These are phyloP conservation scores for Calendula officinalis DNA, from an alignment of 129 eudicot species.

Conservation along the genomic window DNA sequence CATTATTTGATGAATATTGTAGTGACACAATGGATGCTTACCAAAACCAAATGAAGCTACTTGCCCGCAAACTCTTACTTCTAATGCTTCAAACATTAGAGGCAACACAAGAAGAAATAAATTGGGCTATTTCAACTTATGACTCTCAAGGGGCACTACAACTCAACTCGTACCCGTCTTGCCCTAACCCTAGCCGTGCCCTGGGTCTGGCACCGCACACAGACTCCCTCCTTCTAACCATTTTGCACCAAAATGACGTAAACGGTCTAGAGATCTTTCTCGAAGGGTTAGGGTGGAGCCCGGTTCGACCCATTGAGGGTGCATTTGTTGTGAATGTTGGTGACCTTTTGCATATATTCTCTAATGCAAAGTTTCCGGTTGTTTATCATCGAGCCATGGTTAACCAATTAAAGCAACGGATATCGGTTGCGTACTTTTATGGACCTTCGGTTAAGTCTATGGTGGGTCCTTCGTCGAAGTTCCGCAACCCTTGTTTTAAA, in stretches of 20 bases:
- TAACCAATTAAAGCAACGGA: slow-evolving; percentile 36
- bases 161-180: slow-evolving; percentile 63
- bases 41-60: slow-evolving; percentile 40
- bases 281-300: slow-evolving; percentile 55
- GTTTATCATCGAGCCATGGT: slow-evolving; percentile 53
- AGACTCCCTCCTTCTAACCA: slow-evolving; percentile 50
- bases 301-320: slow-evolving; percentile 39
- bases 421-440: slow-evolving; percentile 51
- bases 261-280: slow-evolving; percentile 50
- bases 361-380: slow-evolving; percentile 45
- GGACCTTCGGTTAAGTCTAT: slow-evolving; percentile 40
- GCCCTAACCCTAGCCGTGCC: slow-evolving; percentile 54
- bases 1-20: slow-evolving; percentile 5
- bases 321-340: slow-evolving; percentile 63
- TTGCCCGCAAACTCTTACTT: slow-evolving; percentile 42
- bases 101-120: slow-evolving; percentile 30
- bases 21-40: slow-evolving; percentile 62
- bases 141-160: slow-evolving; percentile 50
- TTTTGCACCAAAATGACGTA: slow-evolving; percentile 47
- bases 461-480: slow-evolving; percentile 36
- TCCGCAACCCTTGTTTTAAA: slow-evolving; percentile 35
- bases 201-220: slow-evolving; percentile 70
- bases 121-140: slow-evolving; percentile 25
- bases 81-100: slow-evolving; percentile 41
- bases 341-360: slow-evolving; percentile 53